Evolutionary conservation across 2,329 filamentous ascomycete species (phyloP).

Genomic region (Neocatenulostroma microsporum): DNA sequence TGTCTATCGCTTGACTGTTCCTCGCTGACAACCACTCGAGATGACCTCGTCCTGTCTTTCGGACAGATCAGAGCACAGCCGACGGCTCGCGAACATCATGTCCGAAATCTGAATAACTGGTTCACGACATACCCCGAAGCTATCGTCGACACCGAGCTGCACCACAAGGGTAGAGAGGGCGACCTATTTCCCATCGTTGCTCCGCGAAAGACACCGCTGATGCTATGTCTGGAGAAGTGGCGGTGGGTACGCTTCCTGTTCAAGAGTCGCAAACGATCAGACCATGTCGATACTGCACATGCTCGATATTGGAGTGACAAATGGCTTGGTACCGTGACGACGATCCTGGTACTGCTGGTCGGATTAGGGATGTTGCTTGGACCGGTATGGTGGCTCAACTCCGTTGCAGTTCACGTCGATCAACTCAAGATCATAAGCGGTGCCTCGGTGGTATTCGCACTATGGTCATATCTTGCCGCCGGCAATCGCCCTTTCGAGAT

Average conservation of each 20-base stretch:
- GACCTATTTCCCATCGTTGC: slow-evolving; percentile 10
- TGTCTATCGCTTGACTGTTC: slow-evolving; percentile 3
- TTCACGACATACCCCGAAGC: neutral
- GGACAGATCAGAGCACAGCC: neutral
- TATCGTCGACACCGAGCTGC: slow-evolving; percentile 4
- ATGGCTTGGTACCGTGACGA: slow-evolving; percentile 5
- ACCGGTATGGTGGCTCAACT: slow-evolving; percentile 13
- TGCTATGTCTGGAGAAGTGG: neutral
- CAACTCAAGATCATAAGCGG: slow-evolving; percentile 10
- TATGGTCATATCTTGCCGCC: slow-evolving; percentile 8
- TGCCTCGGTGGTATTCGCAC: slow-evolving; percentile 3
- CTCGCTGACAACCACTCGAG: no score
- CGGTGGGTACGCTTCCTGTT: neutral
- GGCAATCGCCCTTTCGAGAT: slow-evolving; percentile 13
- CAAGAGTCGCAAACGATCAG: neutral
- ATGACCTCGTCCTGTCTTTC: slow-evolving; percentile 1
- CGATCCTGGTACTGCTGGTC: slow-evolving; percentile 4
- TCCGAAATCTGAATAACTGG: neutral
- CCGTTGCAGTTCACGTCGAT: slow-evolving; percentile 2
- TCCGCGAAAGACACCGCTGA: slow-evolving; percentile 6
- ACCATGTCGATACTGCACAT: neutral
- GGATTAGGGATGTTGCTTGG: slow-evolving; percentile 9
- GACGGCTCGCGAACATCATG: neutral
- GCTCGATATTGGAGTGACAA: slow-evolving; percentile 7
- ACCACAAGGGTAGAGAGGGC: slow-evolving; percentile 5